Evolutionary conservation across 805 yeast genomes (phyloP), one percentile per base, ranked within the genome.

Genomic region (Suhomyces sp.): DNA sequence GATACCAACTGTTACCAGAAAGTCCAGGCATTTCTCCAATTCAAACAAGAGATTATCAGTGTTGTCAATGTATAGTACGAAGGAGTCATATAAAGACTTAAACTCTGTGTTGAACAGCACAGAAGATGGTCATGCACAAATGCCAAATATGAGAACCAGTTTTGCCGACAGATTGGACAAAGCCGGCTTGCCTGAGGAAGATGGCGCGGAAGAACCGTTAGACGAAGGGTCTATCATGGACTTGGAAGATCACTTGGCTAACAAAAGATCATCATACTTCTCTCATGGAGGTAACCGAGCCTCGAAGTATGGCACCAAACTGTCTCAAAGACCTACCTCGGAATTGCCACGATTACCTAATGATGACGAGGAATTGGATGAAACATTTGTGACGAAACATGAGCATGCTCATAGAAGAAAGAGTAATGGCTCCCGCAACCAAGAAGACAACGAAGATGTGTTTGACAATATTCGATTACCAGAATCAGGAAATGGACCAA

Each of bases 1-100:
- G 51, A 82, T 86, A 47, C 93, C 93, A 20, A 82, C 80, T 55
- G 89, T 86, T 33, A 81, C 91, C 0, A 81, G 91, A 66, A 80
- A 81, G 59, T 85, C 89, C 2, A 78, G 81, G 60, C 75, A 81
- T 51, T 84, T 84, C 62, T 77, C 86, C 35, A 77, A 77, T 51
- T 80, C 84, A 6, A 82, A 82, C 61, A 87, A 84, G 67, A 78
- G 94, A 62, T 71, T 85, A 49, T 84, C 89, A 29, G 87, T 87
- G n/a, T 66, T 87, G 41, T 85, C 91, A 0, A 72, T 85, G 67
- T 84, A 85, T 59, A 86, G 92, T 0, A 82, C 91, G 2, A 83
- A 79, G 55, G 81, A 78, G 44, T 84, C 89, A 0, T 85, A 79
- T 57, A 79, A 78, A 39, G 85, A 86, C 61, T 72, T 86, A 60